Percentiles rank a stretch among this genome's conserved stretches.
Evolutionary conservation across 345 rosid species (phyloP).

Genomic region (Theobroma cacao): DNA sequence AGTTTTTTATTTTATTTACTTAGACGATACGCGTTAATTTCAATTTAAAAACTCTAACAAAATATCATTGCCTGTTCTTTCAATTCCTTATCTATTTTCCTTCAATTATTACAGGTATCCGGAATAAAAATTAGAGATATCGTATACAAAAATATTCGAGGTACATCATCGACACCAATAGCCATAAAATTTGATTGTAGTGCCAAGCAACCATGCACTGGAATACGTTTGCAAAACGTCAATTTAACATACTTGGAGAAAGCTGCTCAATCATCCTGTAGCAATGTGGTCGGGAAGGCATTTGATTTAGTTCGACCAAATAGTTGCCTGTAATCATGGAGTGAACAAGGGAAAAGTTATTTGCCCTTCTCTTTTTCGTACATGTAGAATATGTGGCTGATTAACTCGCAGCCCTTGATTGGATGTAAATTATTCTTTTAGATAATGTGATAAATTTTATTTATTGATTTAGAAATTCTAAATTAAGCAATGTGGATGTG

Average conservation of each 20-base stretch:
- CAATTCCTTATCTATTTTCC: not conserved
- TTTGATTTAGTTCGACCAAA: constrained; percentile 21
- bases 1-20: no score
- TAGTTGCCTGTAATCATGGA: constrained; percentile 16
- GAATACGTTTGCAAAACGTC: constrained; percentile 29
- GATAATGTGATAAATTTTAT: no score
- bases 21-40: no score
- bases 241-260: constrained; percentile 18
- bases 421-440: no score
- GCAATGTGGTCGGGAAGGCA: constrained; percentile 24
- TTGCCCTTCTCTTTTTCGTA: no score
- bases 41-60: no score
- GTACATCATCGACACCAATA: constrained; percentile 31
- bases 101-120: not conserved
- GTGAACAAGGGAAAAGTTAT: no score
- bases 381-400: no score
- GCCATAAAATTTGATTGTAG: constrained; percentile 38
- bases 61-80: not conserved
- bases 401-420: no score
- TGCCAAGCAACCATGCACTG: constrained; percentile 22
- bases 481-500: no score
- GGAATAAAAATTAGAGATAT: constrained; percentile 34
- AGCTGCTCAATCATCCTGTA: constrained; percentile 29
- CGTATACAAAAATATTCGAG: constrained; percentile 27
- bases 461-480: no score